A percentile compares a stretch with the other conserved stretches of the same genome.
These are phyloP conservation scores for Annulohypoxylon maeteangense DNA, from an alignment of 495 filamentous ascomycete species.

Conservation along the genomic window DNA sequence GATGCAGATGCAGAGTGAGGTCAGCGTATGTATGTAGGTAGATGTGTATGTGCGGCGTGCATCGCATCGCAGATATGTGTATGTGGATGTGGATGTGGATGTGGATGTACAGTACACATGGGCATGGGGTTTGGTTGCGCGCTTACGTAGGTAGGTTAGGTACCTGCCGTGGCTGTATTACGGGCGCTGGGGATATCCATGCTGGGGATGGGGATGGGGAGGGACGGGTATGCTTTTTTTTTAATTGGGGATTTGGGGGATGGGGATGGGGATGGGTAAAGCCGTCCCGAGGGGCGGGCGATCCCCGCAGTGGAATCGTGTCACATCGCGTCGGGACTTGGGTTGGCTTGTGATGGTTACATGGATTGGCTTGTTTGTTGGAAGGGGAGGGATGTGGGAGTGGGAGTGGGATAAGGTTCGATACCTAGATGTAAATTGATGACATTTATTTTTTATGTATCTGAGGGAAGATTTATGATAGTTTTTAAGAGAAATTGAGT, in stretches of 20 bases:
- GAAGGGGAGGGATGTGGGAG: too few relatives aligned
- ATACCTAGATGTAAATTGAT: too few relatives aligned
- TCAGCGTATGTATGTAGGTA: slow-evolving; percentile 14
- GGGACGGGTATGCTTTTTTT: too few relatives aligned
- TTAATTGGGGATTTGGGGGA: not conserved
- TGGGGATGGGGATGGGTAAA: not conserved
- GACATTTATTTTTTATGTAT: too few relatives aligned
- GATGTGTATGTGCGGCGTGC: not conserved
- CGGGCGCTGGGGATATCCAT: not conserved
- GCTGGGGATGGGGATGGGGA: not conserved
- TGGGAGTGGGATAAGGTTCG: too few relatives aligned
- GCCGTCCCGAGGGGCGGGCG: slow-evolving; percentile 4
- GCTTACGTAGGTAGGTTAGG: slow-evolving; percentile 21
- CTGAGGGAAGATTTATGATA: too few relatives aligned
- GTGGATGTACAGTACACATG: not conserved
- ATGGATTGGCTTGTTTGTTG: not conserved
- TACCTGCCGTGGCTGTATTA: slow-evolving; percentile 12
- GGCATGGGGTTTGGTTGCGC: not conserved
- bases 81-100: not conserved
- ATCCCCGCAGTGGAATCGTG: slow-evolving; percentile 17
- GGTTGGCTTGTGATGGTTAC: not conserved
- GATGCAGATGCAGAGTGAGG: slow-evolving; percentile 28
- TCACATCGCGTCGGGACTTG: slow-evolving; percentile 8
- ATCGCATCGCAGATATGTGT: not conserved
- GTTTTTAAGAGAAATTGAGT: too few relatives aligned